These are phyloP conservation scores for Casaregolazyma suthepensis DNA, from an alignment of 1,139 yeast genomes.

Conservation along the genomic window DNA sequence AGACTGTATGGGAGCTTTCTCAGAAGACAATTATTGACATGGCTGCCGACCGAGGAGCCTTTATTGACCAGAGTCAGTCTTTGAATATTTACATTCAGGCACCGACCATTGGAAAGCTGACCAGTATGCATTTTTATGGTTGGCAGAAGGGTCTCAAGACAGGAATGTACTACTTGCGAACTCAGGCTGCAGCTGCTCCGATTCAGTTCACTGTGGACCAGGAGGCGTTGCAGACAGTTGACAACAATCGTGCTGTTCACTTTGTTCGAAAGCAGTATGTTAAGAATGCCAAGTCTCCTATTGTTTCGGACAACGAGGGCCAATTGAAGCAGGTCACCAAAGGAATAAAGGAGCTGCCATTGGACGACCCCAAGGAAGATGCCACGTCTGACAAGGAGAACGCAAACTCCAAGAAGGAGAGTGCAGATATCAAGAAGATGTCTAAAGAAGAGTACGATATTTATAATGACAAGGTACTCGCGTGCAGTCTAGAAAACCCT, in stretches of 20 bases:
- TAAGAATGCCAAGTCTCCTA: constrained; percentile 1
- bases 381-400: constrained; percentile 16
- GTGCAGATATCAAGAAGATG: constrained; percentile 10
- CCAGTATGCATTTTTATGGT: constrained; percentile 85
- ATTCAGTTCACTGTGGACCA: constrained; percentile 78
- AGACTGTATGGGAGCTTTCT: constrained; percentile 89
- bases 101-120: constrained; percentile 74
- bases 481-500: constrained; percentile 95
- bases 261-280: constrained; percentile 33
- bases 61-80: constrained; percentile 83
- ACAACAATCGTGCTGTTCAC: constrained; percentile 25
- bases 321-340: constrained; percentile 4
- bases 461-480: constrained; percentile 86
- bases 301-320: background rate
- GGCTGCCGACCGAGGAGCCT: constrained; percentile 88
- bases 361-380: constrained; percentile 2
- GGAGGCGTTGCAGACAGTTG: constrained; percentile 38
- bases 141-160: constrained; percentile 89
- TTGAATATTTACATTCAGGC: constrained; percentile 67
- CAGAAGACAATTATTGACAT: constrained; percentile 71
- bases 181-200: constrained; percentile 87
- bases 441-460: constrained; percentile 50
- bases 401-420: too few relatives aligned
- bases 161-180: constrained; percentile 84
- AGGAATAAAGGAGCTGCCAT: background rate